These are phyloP conservation scores for Leccinum subrobustum DNA, from an alignment of 1,284 basidiomycete species.

Conservation along the genomic window DNA sequence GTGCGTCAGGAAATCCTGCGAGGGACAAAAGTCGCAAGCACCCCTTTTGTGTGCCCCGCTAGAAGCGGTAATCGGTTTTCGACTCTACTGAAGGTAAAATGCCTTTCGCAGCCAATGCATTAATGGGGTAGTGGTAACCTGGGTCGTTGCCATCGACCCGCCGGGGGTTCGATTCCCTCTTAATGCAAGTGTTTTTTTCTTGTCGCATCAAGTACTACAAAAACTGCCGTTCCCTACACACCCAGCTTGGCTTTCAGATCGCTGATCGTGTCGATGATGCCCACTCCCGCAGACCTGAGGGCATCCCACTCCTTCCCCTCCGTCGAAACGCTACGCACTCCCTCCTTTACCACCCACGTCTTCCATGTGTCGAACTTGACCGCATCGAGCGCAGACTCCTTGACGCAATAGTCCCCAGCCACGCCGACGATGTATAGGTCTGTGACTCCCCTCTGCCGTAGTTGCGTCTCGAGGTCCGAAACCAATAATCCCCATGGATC, in stretches of 20 bases:
- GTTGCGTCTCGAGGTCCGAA: constrained; percentile 38
- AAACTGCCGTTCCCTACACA: constrained; percentile 1
- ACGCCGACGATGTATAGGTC: constrained; percentile 50
- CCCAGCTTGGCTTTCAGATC: constrained; percentile 25
- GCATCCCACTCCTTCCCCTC: constrained; percentile 39
- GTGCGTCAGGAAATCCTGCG: not conserved
- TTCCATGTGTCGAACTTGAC: constrained; percentile 38
- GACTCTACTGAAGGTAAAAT: too few relatives aligned
- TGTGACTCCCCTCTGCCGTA: constrained; percentile 40
- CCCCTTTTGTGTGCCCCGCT: not conserved
- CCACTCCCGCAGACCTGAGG: constrained; percentile 33
- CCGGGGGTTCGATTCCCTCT: constrained; percentile 41
- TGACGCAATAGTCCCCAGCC: constrained; percentile 55
- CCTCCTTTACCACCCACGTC: constrained; percentile 49
- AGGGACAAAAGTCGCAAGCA: not conserved
- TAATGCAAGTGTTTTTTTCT: constrained; percentile 10
- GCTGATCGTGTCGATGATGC: constrained; percentile 26
- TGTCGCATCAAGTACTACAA: not conserved
- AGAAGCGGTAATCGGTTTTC: not conserved
- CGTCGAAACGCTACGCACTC: constrained; percentile 36
- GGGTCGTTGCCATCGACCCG: constrained; percentile 53
- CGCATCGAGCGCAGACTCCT: constrained; percentile 46
- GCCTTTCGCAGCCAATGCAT: too few relatives aligned
- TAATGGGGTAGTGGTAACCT: constrained; percentile 29
- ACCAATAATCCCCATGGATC: constrained; percentile 44